phyloP scores from a whole-genome alignment of 2,329 filamentous ascomycete genomes.

The Keithomyces neogunnii region DNA sequence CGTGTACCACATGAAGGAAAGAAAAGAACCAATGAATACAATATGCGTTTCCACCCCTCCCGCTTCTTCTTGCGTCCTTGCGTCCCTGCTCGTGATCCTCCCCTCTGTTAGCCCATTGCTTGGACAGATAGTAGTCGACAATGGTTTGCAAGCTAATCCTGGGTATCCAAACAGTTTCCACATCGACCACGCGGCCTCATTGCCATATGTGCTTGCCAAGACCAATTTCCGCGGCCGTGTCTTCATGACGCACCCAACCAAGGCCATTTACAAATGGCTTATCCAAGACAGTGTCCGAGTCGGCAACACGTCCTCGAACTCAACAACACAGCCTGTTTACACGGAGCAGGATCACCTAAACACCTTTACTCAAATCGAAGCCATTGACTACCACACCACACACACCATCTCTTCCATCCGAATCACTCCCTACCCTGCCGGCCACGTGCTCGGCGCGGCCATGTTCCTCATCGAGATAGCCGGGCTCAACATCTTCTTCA shows the following conservation, averaged over 20 bases:
- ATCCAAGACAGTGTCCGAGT: conserved; percentile 96
- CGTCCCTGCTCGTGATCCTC: background rate
- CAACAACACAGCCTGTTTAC: conserved; percentile 69
- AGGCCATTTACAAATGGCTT: conserved; percentile 99
- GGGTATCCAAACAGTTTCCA: conserved; percentile 64
- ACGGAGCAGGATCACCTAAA: conserved; percentile 92
- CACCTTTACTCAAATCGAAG: conserved; percentile 89
- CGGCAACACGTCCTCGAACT: conserved; percentile 58
- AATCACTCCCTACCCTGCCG: conserved; percentile 93
- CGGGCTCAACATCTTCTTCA: conserved; percentile 93
- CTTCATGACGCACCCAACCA: conserved; percentile 99
- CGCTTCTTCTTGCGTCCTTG: conserved; percentile 4
- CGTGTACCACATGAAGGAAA: conserved; percentile 19
- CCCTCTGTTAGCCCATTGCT: background rate
- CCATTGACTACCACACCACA: conserved; percentile 96
- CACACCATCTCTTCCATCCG: conserved; percentile 94
- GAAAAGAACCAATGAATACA: conserved; percentile 24
- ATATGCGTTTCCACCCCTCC: conserved; percentile 20
- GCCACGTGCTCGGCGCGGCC: conserved; percentile 93
- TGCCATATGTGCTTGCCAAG: conserved; percentile 95
- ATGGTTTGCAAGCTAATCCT: conserved; percentile 5
- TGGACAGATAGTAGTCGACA: background rate
- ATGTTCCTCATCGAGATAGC: conserved; percentile 99
- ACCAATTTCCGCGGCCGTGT: conserved; percentile 95
- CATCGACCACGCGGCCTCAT: conserved; percentile 94